Evolutionary conservation across 148 eudicot species (phyloP).

Genomic region (Chenopodium berlandieri): DNA sequence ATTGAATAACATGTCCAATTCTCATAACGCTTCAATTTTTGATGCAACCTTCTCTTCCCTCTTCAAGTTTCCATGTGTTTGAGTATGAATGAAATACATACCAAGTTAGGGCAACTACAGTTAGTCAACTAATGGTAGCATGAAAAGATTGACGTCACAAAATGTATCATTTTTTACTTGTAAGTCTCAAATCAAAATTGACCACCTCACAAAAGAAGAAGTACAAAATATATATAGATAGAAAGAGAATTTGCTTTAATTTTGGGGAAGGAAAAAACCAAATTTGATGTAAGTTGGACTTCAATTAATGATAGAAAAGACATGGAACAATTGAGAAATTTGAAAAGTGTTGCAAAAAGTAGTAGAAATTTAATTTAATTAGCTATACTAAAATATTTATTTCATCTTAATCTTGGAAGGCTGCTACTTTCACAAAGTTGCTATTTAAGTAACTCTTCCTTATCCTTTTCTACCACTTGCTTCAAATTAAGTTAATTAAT

Average conservation of each 20-base stretch:
- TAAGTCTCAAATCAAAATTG: background rate
- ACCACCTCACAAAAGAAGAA: background rate
- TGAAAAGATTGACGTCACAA: background rate
- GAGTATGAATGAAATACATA: background rate
- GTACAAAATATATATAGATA: background rate
- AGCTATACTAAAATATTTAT: background rate
- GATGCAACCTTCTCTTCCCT: background rate
- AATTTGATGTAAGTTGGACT: slow-evolving; percentile 1
- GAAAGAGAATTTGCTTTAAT: background rate
- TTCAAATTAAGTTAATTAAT: background rate
- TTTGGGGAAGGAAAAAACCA: background rate
- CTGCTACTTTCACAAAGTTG: background rate
- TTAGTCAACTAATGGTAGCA: background rate
- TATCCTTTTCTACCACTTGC: background rate
- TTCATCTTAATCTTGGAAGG: background rate
- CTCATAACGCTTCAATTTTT: background rate
- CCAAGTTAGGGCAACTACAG: background rate
- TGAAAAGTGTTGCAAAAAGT: background rate
- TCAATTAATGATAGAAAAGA: background rate
- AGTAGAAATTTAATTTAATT: background rate
- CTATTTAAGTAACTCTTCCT: background rate
- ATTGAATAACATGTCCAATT: no score
- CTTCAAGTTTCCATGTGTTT: background rate
- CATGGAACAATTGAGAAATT: background rate
- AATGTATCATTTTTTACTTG: background rate